Conservation (phyloP, 192 early-diverging fungal species). For the Coemansia sp. region DNA sequence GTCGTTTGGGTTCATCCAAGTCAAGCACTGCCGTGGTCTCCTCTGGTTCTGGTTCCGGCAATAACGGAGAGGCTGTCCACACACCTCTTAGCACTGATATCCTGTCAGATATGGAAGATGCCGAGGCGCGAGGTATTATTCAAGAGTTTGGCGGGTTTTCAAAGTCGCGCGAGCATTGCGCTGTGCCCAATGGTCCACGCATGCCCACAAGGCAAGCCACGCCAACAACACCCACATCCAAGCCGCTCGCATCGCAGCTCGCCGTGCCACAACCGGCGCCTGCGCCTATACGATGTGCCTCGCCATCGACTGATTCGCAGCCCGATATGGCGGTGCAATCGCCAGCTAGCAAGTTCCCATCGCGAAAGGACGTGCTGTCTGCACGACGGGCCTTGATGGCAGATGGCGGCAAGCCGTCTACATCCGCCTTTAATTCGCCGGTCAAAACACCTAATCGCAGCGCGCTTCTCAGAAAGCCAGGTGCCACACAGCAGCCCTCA, state of each 20-base stretch:
- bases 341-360: constrained; percentile 34
- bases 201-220: neutral
- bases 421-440: constrained; percentile 18
- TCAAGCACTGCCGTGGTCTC: neutral
- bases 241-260: neutral
- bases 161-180: constrained; percentile 1
- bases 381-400: constrained; percentile 35
- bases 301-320: neutral
- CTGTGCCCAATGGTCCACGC: neutral
- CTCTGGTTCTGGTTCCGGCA: neutral
- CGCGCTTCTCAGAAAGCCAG: neutral
- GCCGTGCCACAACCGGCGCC: neutral
- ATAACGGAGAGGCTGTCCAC: neutral
- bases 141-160: constrained; percentile 34
- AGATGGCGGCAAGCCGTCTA: constrained; percentile 8
- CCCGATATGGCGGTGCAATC: neutral
- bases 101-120: constrained; percentile 32
- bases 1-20: neutral
- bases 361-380: constrained; percentile 41
- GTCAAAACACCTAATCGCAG: neutral
- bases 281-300: neutral
- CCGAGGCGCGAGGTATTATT: constrained; percentile 26
- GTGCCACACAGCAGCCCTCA: neutral
- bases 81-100: neutral
- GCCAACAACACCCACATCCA: neutral